phyloP scores from a whole-genome alignment of 73 alveolate species.

The Tetrahymena malaccensis region DNA sequence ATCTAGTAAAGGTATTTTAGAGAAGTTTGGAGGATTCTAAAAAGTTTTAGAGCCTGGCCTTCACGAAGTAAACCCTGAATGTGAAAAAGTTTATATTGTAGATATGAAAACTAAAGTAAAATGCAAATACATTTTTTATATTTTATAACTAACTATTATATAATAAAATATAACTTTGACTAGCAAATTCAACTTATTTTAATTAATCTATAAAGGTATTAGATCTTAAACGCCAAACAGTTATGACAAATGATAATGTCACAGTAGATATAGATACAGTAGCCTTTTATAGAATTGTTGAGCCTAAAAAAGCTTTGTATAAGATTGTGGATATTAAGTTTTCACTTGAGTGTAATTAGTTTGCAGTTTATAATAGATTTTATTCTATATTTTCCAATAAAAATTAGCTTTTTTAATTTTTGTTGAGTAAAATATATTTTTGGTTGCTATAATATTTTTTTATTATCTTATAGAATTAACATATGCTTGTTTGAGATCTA shows the following conservation, averaged over 20 bases:
- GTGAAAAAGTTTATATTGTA: background rate
- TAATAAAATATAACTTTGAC: background rate
- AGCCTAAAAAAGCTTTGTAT: conserved; percentile 19
- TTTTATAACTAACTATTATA: background rate
- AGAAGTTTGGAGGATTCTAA: conserved; percentile 31
- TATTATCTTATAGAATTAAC: conserved; percentile 26
- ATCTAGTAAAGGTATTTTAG: conserved; percentile 16
- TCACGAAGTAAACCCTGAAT: conserved; percentile 32
- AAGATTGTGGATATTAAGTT: background rate
- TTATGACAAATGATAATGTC: conserved; percentile 27
- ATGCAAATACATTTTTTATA: background rate
- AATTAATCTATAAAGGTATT: background rate
- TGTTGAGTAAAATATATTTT: background rate
- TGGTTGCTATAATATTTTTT: background rate
- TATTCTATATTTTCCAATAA: background rate
- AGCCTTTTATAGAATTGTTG: conserved; percentile 29
- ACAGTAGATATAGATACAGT: conserved; percentile 40
- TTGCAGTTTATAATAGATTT: background rate
- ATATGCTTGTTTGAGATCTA: conserved; percentile 33
- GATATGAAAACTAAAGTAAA: background rate
- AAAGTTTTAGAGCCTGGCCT: conserved; percentile 39
- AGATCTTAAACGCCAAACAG: conserved; percentile 16
- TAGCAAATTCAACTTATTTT: no score
- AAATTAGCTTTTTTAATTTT: background rate
- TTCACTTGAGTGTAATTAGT: background rate